phyloP scores from a whole-genome alignment of 306 rosid species.

The Gynostemma pentaphyllum region DNA sequence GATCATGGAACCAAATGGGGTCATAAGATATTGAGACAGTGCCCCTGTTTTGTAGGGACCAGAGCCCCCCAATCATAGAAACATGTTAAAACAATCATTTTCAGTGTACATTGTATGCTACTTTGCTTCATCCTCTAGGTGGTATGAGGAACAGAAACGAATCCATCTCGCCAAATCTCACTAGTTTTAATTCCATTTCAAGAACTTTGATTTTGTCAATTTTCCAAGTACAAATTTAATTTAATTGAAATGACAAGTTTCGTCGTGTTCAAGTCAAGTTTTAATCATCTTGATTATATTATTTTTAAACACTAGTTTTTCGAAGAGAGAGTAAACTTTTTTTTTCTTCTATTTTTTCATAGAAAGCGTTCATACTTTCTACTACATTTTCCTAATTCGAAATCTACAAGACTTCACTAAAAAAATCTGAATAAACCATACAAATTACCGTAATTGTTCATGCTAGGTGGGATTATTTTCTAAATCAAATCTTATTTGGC shows the following conservation, averaged over 20 bases:
- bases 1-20: not conserved
- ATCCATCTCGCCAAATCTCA: not conserved
- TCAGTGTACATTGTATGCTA: slow-evolving; percentile 8
- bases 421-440: too few species aligned
- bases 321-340: too few species aligned
- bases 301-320: too few species aligned
- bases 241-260: not conserved
- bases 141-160: not conserved
- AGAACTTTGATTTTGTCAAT: not conserved
- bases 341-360: too few species aligned
- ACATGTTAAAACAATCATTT: slow-evolving; percentile 31
- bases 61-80: slow-evolving; percentile 16
- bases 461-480: too few species aligned
- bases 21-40: not conserved
- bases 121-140: not conserved
- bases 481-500: too few species aligned
- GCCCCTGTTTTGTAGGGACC: slow-evolving; percentile 3
- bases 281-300: not conserved
- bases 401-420: too few species aligned
- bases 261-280: not conserved
- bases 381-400: too few species aligned
- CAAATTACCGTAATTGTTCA: too few species aligned
- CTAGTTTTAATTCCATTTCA: not conserved
- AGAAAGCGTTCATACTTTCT: too few species aligned
- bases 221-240: not conserved